Conservation (phyloP, 2,329 filamentous ascomycete species). For the Fusarium sp. region DNA sequence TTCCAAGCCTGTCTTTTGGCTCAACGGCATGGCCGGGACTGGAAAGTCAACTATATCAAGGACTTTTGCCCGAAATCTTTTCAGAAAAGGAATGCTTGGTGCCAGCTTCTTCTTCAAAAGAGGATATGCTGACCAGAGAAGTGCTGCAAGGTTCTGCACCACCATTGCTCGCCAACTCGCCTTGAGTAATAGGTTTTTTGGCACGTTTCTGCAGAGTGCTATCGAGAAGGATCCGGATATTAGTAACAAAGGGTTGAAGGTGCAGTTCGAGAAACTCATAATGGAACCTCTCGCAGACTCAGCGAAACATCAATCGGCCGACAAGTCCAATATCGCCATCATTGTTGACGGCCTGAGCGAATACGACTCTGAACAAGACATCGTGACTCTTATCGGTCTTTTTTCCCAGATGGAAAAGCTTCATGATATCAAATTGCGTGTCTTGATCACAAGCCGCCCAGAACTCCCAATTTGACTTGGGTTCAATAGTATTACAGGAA, state of each 20-base stretch:
- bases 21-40: slow-evolving; percentile 1
- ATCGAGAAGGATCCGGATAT: background rate
- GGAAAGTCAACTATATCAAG: slow-evolving; percentile 3
- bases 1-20: background rate
- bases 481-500: background rate
- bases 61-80: background rate
- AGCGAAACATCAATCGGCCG: background rate
- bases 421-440: background rate
- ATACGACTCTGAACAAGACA: background rate
- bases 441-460: background rate
- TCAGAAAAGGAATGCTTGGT: background rate
- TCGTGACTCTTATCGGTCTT: background rate
- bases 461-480: background rate
- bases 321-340: background rate
- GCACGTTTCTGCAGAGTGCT: background rate
- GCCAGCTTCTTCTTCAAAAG: slow-evolving; percentile 1
- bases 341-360: background rate
- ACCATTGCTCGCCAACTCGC: background rate
- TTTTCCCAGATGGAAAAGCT: background rate
- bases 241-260: background rate
- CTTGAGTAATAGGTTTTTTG: background rate
- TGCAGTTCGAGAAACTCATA: background rate
- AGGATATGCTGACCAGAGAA: background rate
- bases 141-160: background rate
- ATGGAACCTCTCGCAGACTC: background rate